phyloP scores from a whole-genome alignment of 495 filamentous ascomycete species.

The Penicillium dipodomyicola region DNA sequence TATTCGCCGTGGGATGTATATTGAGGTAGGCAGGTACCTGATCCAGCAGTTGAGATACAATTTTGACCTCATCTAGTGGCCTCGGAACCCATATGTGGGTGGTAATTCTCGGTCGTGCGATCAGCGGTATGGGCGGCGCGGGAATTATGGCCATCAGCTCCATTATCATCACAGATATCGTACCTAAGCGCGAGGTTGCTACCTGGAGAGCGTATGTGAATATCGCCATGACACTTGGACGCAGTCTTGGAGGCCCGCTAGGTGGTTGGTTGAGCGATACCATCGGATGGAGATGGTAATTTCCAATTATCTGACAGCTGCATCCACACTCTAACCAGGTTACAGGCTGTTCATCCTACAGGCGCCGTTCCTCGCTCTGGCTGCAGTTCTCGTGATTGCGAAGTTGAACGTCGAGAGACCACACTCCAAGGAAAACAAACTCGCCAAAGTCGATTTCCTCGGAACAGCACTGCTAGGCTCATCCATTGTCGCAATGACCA shows the following conservation, averaged over 20 bases:
- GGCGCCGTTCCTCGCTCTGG: slow-evolving; percentile 51
- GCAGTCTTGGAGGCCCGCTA: slow-evolving; percentile 62
- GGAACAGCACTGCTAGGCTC: slow-evolving; percentile 51
- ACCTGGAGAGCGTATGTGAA: slow-evolving; percentile 67
- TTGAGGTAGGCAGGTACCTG: slow-evolving; percentile 27
- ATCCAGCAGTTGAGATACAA: not conserved
- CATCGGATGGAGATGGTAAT: slow-evolving; percentile 66
- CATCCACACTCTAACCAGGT: not conserved
- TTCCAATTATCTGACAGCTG: not conserved
- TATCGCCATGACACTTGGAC: slow-evolving; percentile 59
- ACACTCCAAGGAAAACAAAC: slow-evolving; percentile 6
- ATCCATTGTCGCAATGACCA: slow-evolving; percentile 47
- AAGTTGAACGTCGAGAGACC: slow-evolving; percentile 41
- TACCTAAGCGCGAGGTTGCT: slow-evolving; percentile 65
- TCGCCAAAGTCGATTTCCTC: slow-evolving; percentile 57
- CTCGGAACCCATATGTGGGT: slow-evolving; percentile 49
- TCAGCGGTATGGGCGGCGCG: slow-evolving; percentile 59
- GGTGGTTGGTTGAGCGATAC: slow-evolving; percentile 64
- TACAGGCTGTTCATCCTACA: slow-evolving; percentile 61
- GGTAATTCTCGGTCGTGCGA: slow-evolving; percentile 55
- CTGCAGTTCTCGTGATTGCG: slow-evolving; percentile 47
- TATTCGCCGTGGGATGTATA: slow-evolving; percentile 45
- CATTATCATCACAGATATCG: slow-evolving; percentile 65
- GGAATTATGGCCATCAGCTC: slow-evolving; percentile 57
- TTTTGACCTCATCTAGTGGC: slow-evolving; percentile 40